Base-by-base conservation (phyloP, 371 early-diverging fungal species). In the Nematocida ausubeli region DNA sequence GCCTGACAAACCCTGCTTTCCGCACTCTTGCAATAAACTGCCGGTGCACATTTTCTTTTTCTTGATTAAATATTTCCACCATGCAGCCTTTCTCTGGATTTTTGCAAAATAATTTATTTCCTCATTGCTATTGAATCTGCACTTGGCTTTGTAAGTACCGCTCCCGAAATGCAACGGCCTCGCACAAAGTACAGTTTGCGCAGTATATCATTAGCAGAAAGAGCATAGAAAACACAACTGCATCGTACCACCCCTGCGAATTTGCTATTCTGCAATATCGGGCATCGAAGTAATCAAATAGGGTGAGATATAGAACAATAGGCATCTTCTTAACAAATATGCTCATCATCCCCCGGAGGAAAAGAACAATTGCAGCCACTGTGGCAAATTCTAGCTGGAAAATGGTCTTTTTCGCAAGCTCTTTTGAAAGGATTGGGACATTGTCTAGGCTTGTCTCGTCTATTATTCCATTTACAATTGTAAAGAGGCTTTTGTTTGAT, bases 61-160 rank as follows among this genome's bases (percentile, higher is more conserved):
- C 49, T 35, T 60, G 26, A 22, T 44, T 60, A 34, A 34, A 14
- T n/a, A 39, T 26, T 60, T 64, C 51, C 26, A 49, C 19, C 73
- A 72, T 72, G 34, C 47, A 40, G 26, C 47, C 12, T 32, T 24
- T 12, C 44, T 24, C 28, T 44, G 72, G 34, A 51, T 52, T 63
- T 72, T 72, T 62, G 60, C 65, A 72, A 72, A 72, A 72, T 52
- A 62, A 72, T 44, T 64, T 64, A 63, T 44, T 64, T 64, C 14
- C 49, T 47, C 47, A 44, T 64, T 64, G 19, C 42, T 28, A 44
- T 28, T 16, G 16, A 39, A 64, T 44, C 26, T 6, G 16, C 32
- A 14, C 47, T 44, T 14, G 28, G 34, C 28, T 58, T 50, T 50
- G 62, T 30, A 52, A 28, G 35, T 47, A 28, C 51, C 6, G 32